Base-by-base conservation (phyloP, 345 rosid genomes). In the Eucalyptus marginata region DNA sequence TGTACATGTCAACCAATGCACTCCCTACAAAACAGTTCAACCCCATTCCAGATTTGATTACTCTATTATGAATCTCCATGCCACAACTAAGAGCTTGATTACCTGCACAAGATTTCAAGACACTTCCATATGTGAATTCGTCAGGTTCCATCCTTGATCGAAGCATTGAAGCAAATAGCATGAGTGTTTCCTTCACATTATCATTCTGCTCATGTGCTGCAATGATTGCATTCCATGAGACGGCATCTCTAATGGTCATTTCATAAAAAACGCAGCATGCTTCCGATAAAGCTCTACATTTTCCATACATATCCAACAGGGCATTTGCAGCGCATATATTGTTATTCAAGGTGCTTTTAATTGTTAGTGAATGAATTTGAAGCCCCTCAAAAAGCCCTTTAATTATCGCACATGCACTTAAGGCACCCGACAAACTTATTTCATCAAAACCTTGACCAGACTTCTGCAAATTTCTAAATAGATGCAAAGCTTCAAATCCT, bases 151-250 rank as follows among this genome's bases (percentile, higher is more conserved):
- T 88, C 29, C 93, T 86, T 40, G 94, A 94, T 80, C 87, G 92
- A 31, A 95, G 93, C 99, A 97, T 96, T 8, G 93, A 94, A 88
- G 92, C 91, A 88, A 96, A 97, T 91, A 90, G 92, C 88, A 90
- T 89, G 33, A 95, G 93, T 10, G 99, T 96, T 85, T 93, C 94
- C 87, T 36, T 91, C 91, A 92, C 94, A 43, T 91, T 91, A 49
- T 95, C 95, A 87, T 96, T 97, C 94, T 96, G 99, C 89, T 94
- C 98, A 89, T 94, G 93, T 46, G 98, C 98, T 64, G 99, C 93
- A 79, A 97, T 96, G 83, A 97, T 91, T 52, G 99, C 97, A 91
- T 97, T 97, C 99, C 99, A 97, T 80, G 99, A 95, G 80, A 97
- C 95, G 71, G 93, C 95, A 92, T 97, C 98, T 86, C 96, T 94